Evolutionary conservation across 345 rosid genomes (phyloP), one percentile per base, ranked within the genome.

Genomic region (Corchorus olitorius): DNA sequence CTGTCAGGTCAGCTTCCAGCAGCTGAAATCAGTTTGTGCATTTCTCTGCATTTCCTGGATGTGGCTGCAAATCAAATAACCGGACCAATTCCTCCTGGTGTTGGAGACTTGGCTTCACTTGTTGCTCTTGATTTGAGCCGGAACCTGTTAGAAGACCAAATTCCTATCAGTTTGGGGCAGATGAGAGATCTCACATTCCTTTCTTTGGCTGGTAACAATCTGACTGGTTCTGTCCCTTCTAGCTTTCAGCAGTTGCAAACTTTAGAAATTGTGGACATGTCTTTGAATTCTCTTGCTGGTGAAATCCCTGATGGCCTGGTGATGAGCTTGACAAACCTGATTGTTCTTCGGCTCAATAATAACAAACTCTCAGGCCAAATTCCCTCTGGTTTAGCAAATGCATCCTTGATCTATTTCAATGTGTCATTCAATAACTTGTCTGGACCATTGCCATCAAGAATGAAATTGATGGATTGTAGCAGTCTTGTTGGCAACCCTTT

Each of bases 391-490:
- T 76, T 90, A 70, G 86, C 86, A 60, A 85, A 84, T 80, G 79
- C 63, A 46, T 69, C 91, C 6, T 37, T 71, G 19, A 89, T 90
- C 55, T 75, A 84, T 20, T 86, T 90, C 79, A 87, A 90, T 65
- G 87, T 86, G 74, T 90, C 94, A 50, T 86, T 83, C 80, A 88
- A 90, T 72, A 74, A 90, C 83, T 74, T 90, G 70, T 87, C 90
- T 15, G 94, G 94, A 64, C 86, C 90, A 10, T 75, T 90, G 80
- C 92, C 87, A 27, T 61, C 72, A 8, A 84, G 83, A 56, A 80
- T 73, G 68, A 78, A 70, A 75, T 79, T 83, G 76, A 76, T 79
- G 78, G 82, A 79, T 59, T 90, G 92, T 74, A 79, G 79, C 43
- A 85, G 86, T 49, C 67, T 87, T 78, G 80, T 84, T 48, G 94